Evolutionary conservation across 768 basidiomycete species (phyloP).

Genomic region (Mycena alexandri): DNA sequence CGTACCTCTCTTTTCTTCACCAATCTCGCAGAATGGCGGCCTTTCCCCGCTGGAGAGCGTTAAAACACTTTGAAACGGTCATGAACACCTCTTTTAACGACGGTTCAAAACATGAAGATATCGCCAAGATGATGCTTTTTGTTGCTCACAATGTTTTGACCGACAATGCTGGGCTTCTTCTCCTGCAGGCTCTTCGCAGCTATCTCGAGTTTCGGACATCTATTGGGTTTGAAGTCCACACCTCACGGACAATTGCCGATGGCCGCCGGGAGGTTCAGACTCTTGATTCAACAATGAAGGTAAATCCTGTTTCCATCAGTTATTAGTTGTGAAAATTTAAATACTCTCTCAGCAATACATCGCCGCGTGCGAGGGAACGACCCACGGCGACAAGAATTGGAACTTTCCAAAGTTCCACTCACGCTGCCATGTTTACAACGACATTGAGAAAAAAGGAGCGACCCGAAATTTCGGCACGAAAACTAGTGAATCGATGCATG

Average conservation of each 20-base stretch:
- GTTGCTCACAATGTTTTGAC: slow-evolving; percentile 42
- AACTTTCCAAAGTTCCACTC: slow-evolving; percentile 2
- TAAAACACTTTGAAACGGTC: slow-evolving; percentile 47
- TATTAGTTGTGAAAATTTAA: too few species aligned
- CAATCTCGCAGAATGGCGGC: slow-evolving; percentile 39
- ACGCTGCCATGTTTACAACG: slow-evolving; percentile 26
- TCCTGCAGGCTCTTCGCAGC: slow-evolving; percentile 46
- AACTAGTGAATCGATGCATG: slow-evolving; percentile 40
- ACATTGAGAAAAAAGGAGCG: slow-evolving; percentile 39
- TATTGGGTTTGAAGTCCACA: slow-evolving; percentile 48
- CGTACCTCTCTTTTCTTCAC: background rate
- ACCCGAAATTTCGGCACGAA: slow-evolving; percentile 37
- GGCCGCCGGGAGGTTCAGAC: slow-evolving; percentile 36
- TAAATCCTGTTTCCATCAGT: slow-evolving; percentile 13
- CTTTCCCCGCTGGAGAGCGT: slow-evolving; percentile 49
- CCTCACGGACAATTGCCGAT: slow-evolving; percentile 40
- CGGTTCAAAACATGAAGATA: slow-evolving; percentile 51
- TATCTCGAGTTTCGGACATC: slow-evolving; percentile 49
- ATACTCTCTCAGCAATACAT: background rate
- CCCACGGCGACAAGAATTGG: background rate
- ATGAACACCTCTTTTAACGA: slow-evolving; percentile 47
- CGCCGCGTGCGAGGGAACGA: background rate
- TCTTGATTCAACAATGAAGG: slow-evolving; percentile 42
- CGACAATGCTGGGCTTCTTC: slow-evolving; percentile 37
- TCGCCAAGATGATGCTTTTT: slow-evolving; percentile 46